Conservation (phyloP, 208 protist species). For the Acanthamoeba sp. region DNA sequence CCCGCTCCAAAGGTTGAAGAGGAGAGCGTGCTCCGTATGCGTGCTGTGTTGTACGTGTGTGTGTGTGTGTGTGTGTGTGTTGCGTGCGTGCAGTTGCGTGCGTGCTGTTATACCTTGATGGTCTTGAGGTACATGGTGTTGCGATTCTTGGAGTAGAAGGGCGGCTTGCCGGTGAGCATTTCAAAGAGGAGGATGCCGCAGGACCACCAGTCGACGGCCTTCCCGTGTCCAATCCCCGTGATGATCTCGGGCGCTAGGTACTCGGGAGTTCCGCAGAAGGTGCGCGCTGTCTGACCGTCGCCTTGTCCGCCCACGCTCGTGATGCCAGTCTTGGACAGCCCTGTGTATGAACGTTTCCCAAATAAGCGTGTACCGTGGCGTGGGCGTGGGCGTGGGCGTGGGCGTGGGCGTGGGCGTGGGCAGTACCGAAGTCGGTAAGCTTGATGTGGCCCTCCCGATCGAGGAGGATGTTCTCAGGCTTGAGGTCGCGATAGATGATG, state of each 20-base stretch:
- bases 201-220: conserved; percentile 97
- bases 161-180: conserved; percentile 91
- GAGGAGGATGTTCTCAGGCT: conserved; percentile 88
- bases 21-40: not conserved
- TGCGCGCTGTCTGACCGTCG: conserved; percentile 70
- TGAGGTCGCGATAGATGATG: conserved; percentile 91
- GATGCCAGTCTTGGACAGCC: conserved; percentile 82
- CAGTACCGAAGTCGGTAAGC: conserved; percentile 86
- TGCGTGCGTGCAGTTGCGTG: not conserved
- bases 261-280: conserved; percentile 89
- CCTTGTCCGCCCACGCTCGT: conserved; percentile 78
- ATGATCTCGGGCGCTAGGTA: conserved; percentile 95
- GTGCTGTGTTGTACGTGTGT: not conserved
- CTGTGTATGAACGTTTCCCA: not conserved
- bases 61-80: not conserved
- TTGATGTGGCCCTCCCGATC: conserved; percentile 83
- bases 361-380: not conserved
- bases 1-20: not conserved
- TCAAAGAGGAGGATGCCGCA: conserved; percentile 96
- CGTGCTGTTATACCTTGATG: conserved; percentile 75
- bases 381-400: not conserved
- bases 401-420: conserved; percentile 42
- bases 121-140: conserved; percentile 74
- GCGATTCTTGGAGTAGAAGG: conserved; percentile 94
- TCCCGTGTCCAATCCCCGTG: conserved; percentile 94